These are phyloP conservation scores for Boletus barrowsii DNA, from an alignment of 768 basidiomycete genomes.

Conservation along the genomic window DNA sequence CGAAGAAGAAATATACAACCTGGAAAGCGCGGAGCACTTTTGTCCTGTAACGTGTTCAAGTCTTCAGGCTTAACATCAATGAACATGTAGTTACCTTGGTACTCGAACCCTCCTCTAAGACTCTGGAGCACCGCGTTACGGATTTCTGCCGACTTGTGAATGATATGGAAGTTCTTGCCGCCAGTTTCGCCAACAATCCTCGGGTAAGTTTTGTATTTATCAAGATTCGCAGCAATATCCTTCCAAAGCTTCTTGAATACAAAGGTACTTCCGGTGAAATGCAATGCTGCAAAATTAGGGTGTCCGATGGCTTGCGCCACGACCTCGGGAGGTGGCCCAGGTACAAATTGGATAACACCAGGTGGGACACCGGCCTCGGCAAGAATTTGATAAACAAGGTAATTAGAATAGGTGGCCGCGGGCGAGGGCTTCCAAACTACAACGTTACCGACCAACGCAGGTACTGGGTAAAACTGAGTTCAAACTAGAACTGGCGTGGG, in stretches of 20 bases:
- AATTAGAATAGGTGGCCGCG: slow-evolving; percentile 92
- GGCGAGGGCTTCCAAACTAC: slow-evolving; percentile 98
- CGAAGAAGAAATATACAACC: slow-evolving; percentile 85
- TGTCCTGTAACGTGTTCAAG: slow-evolving; percentile 53
- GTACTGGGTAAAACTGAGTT: slow-evolving; percentile 45
- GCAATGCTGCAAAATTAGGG: slow-evolving; percentile 78
- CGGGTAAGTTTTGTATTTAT: slow-evolving; percentile 86
- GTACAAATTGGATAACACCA: slow-evolving; percentile 96
- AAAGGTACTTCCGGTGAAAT: slow-evolving; percentile 95
- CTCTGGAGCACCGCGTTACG: slow-evolving; percentile 87
- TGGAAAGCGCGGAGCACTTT: slow-evolving; percentile 93
- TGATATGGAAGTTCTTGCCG: slow-evolving; percentile 97
- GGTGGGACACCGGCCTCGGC: slow-evolving; percentile 92
- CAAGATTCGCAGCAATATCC: slow-evolving; percentile 85
- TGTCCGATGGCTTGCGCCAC: slow-evolving; percentile 82
- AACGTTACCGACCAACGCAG: slow-evolving; percentile 93
- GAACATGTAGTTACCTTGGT: slow-evolving; percentile 59
- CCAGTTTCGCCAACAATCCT: slow-evolving; percentile 97
- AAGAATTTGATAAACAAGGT: slow-evolving; percentile 86
- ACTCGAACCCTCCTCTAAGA: slow-evolving; percentile 90
- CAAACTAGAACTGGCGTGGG: not conserved
- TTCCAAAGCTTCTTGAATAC: slow-evolving; percentile 98
- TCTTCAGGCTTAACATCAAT: not conserved
- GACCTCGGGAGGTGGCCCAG: slow-evolving; percentile 81
- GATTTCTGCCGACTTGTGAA: slow-evolving; percentile 85